Evolutionary conservation across 495 filamentous ascomycete genomes (phyloP), one percentile per base, ranked within the genome.

Genomic region (Terfezia claveryi): DNA sequence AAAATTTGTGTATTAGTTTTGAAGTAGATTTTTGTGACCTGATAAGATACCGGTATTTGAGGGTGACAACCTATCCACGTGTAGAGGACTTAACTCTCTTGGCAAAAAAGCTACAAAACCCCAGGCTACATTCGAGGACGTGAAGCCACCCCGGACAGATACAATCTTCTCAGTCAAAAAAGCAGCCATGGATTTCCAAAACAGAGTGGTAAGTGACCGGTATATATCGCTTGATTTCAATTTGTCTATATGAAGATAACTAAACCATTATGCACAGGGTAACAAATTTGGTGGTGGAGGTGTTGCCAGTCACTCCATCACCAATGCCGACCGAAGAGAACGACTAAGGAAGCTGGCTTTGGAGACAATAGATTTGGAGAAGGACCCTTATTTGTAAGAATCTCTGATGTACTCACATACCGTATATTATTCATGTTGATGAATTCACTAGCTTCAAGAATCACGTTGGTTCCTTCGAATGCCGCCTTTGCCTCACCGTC

Each of bases 211-310:
- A 27, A 51, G 50, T 51, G 0, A 2, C 50, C 50, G 23, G 11
- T 20, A 14, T 14, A 14, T 49, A 14, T 49, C 20, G 14, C 20
- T 2, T 3, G 0, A 14, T 20, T 49, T 49, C 44, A 49, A 10
- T 20, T 20, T 9, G 14, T 49, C 44, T 49, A 49, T 14, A 23
- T 32, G 16, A 51, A 51, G 11, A 16, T 20, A 27, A 23, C 6
- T 12, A 12, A 51, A 51, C 50, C 11, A 12, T 51, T 12, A 20
- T 12, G 12, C 11, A 6, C 27, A 51, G 50, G 91, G 91, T 55
- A 93, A 86, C 70, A 95, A 95, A 69, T 95, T 96, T 74, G 91
- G 91, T 66, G 91, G 91, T 66, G 91, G 91, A 62, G 91, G 91
- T 67, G 87, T 96, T 56, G 91, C 91, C 64, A 94, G 87, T 8